phyloP scores from a whole-genome alignment of 768 basidiomycete genomes.

The Calocybe indica region DNA sequence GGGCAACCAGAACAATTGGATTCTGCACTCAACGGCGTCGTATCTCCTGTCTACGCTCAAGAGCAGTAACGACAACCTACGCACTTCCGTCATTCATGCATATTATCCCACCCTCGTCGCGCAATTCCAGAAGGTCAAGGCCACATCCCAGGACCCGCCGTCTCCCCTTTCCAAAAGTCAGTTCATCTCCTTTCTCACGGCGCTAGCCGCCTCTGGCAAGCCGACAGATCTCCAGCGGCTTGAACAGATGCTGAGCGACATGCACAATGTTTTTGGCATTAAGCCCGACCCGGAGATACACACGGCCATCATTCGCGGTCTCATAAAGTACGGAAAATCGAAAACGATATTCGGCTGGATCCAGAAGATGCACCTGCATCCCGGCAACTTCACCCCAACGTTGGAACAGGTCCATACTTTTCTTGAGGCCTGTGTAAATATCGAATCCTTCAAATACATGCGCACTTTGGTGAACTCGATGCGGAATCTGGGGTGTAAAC shows the following conservation, averaged over 20 bases:
- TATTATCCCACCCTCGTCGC: conserved; percentile 24
- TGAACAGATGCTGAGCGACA: conserved; percentile 43
- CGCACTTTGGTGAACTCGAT: conserved; percentile 29
- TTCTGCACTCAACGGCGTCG: too few relatives aligned
- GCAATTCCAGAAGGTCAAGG: conserved; percentile 11
- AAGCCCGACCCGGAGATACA: conserved; percentile 40
- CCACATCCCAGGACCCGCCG: conserved; percentile 11
- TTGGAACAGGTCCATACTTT: conserved; percentile 51
- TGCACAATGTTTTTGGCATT: conserved; percentile 41
- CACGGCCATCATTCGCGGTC: conserved; percentile 39
- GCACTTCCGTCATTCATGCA: conserved; percentile 25
- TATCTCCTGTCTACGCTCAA: too few relatives aligned
- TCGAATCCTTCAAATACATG: conserved; percentile 25
- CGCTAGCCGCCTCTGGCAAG: conserved; percentile 46
- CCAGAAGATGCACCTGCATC: conserved; percentile 42
- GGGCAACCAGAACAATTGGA: too few relatives aligned
- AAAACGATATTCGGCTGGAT: conserved; percentile 47
- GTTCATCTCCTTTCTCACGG: conserved; percentile 32
- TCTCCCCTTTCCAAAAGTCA: conserved; percentile 24
- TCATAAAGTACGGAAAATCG: conserved; percentile 38
- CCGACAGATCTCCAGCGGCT: conserved; percentile 50
- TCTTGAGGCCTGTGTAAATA: conserved; percentile 31
- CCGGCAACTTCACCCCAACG: conserved; percentile 39
- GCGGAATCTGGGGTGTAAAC: conserved; percentile 33
- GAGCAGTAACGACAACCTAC: too few relatives aligned